Evolutionary conservation across 169 alveolate species (phyloP).

Genomic region (Cryptosporidium meleagridis): DNA sequence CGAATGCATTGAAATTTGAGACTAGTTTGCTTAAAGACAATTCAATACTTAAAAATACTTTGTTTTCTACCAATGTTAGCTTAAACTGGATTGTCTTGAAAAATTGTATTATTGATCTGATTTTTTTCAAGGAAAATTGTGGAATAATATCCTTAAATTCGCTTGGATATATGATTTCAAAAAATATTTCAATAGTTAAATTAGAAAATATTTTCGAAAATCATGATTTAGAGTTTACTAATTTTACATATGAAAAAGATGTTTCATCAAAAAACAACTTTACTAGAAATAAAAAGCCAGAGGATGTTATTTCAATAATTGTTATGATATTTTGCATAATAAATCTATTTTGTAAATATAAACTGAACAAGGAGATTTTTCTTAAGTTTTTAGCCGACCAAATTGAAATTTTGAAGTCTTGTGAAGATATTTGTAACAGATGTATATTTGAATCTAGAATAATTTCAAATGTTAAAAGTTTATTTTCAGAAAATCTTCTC

Average conservation of each 20-base stretch:
- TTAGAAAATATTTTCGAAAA: conserved; percentile 16
- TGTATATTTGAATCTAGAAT: background rate
- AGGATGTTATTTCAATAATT: background rate
- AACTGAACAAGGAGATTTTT: background rate
- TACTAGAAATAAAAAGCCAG: background rate
- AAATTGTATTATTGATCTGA: background rate
- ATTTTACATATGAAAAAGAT: background rate
- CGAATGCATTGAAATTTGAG: background rate
- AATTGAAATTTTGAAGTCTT: background rate
- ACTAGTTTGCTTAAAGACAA: background rate
- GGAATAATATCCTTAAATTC: background rate
- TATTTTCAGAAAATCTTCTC: background rate
- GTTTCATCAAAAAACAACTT: background rate
- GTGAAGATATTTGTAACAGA: conserved; percentile 31
- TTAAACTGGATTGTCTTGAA: conserved; percentile 33
- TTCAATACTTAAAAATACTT: conserved; percentile 3
- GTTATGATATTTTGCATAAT: conserved; percentile 21
- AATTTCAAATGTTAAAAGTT: background rate
- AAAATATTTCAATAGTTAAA: conserved; percentile 1
- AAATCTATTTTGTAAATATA: conserved; percentile 37
- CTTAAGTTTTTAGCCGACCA: background rate
- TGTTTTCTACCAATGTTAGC: background rate
- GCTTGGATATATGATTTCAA: background rate
- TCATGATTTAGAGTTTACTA: background rate
- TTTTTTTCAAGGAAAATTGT: background rate